phyloP scores from a whole-genome alignment of 2,329 filamentous ascomycete genomes.

The Xylariaceae sp. region DNA sequence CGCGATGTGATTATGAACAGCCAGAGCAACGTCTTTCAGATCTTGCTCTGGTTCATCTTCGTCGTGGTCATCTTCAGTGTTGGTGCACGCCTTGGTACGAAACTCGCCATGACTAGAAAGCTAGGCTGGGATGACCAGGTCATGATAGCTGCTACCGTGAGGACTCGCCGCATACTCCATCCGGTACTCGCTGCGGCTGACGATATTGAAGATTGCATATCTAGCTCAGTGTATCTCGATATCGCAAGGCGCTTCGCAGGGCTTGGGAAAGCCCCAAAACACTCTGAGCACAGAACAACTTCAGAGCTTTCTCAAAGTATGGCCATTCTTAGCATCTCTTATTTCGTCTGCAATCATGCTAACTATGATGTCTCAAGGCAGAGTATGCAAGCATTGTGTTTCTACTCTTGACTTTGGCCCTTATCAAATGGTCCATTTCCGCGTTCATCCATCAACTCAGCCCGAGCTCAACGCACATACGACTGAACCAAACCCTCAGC shows the following conservation, averaged over 20 bases:
- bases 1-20: conserved; percentile 4
- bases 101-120: conserved; percentile 17
- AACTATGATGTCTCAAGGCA: conserved; percentile 11
- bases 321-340: neutral
- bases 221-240: conserved; percentile 22
- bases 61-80: conserved; percentile 15
- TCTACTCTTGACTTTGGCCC: conserved; percentile 16
- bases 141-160: conserved; percentile 18
- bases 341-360: neutral
- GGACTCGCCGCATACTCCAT: neutral
- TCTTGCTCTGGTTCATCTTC: conserved; percentile 19
- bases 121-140: conserved; percentile 20
- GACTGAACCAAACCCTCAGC: conserved; percentile 12
- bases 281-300: conserved; percentile 7
- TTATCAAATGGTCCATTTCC: conserved; percentile 23
- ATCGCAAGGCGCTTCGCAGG: conserved; percentile 17
- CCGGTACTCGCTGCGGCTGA: neutral
- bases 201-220: conserved; percentile 10
- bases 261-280: conserved; percentile 15
- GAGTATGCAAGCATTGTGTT: conserved; percentile 21
- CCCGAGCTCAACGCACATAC: conserved; percentile 11
- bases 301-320: conserved; percentile 16
- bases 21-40: conserved; percentile 13
- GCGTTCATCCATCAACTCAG: conserved; percentile 19
- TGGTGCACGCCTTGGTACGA: conserved; percentile 16